Evolutionary conservation across 208 protist species (phyloP).

Genomic region (Phytomonas francai): DNA sequence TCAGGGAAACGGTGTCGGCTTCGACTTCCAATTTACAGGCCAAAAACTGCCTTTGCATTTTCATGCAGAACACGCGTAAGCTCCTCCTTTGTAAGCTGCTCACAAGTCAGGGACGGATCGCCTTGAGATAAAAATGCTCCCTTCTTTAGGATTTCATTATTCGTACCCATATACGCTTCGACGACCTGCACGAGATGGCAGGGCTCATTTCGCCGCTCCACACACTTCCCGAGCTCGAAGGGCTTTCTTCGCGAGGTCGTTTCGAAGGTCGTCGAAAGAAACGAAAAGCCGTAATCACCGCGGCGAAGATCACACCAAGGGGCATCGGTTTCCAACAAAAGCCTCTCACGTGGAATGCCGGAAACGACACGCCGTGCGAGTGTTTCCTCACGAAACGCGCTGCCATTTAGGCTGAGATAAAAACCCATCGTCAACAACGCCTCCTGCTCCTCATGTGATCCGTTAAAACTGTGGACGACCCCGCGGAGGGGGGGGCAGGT

Average conservation of each 20-base stretch:
- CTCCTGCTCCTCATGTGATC: slow-evolving; percentile 70
- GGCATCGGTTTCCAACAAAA: slow-evolving; percentile 93
- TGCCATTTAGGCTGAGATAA: slow-evolving; percentile 89
- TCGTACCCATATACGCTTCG: slow-evolving; percentile 51
- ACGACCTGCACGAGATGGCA: slow-evolving; percentile 78
- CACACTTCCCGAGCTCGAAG: slow-evolving; percentile 44
- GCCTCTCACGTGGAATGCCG: slow-evolving; percentile 61
- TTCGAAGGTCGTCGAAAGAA: slow-evolving; percentile 56
- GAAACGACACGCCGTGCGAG: slow-evolving; percentile 54
- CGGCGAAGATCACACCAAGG: slow-evolving; percentile 92
- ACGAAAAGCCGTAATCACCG: slow-evolving; percentile 74
- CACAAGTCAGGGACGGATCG: background rate
- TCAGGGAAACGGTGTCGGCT: slow-evolving; percentile 1
- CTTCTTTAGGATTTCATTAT: slow-evolving; percentile 4
- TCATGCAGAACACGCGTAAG: slow-evolving; percentile 29
- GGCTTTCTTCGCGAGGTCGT: slow-evolving; percentile 54
- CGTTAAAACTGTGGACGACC: slow-evolving; percentile 95
- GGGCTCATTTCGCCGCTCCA: slow-evolving; percentile 91
- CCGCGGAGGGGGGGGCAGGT: slow-evolving; percentile 17
- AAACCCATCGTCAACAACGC: slow-evolving; percentile 67
- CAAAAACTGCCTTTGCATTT: slow-evolving; percentile 41
- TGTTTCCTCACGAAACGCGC: slow-evolving; percentile 81
- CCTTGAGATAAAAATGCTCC: background rate
- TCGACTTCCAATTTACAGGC: slow-evolving; percentile 5
- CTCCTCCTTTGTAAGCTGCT: slow-evolving; percentile 21